These are phyloP conservation scores for Huiozyma sinensis DNA, from an alignment of 805 yeast species.

Conservation along the genomic window DNA sequence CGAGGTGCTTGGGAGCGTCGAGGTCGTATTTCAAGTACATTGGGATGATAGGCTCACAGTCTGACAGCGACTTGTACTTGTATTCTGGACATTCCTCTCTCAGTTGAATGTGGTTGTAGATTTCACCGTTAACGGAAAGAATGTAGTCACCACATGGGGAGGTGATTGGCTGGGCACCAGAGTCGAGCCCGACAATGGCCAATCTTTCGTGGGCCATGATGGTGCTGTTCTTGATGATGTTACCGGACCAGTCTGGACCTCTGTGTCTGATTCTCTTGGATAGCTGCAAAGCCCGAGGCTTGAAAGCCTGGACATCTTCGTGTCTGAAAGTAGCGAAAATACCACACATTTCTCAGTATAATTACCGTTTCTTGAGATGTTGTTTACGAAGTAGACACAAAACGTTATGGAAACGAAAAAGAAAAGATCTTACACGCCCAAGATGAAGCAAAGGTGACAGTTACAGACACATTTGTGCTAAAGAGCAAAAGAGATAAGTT, in stretches of 20 bases:
- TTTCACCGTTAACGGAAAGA: slow-evolving; percentile 93
- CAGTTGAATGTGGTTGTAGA: slow-evolving; percentile 88
- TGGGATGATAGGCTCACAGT: slow-evolving; percentile 97
- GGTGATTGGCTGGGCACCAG: slow-evolving; percentile 96
- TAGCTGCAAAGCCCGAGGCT: slow-evolving; percentile 78
- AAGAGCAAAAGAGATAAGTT: too few relatives aligned
- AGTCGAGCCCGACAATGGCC: slow-evolving; percentile 92
- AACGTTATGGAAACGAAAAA: too few relatives aligned
- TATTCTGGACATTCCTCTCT: slow-evolving; percentile 69
- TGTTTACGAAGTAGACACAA: too few relatives aligned
- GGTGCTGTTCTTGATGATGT: slow-evolving; percentile 65
- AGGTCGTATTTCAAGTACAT: slow-evolving; percentile 73
- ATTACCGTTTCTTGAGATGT: too few relatives aligned
- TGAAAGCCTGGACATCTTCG: slow-evolving; percentile 68
- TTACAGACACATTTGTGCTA: too few relatives aligned
- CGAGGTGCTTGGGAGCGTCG: slow-evolving; percentile 86
- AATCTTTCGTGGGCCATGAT: slow-evolving; percentile 90
- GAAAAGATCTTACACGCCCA: too few relatives aligned
- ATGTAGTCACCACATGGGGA: slow-evolving; percentile 63
- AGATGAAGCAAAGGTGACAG: too few relatives aligned
- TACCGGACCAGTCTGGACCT: slow-evolving; percentile 99
- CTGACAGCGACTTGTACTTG: slow-evolving; percentile 73
- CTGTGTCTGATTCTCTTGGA: slow-evolving; percentile 94
- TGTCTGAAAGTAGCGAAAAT: slow-evolving; percentile 87
- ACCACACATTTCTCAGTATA: slow-evolving; percentile 71